A percentile compares a stretch with the other conserved stretches of the same genome.
Evolutionary conservation across 495 filamentous ascomycete species (phyloP).

Genomic region (Sabuloglossum arenarium): DNA sequence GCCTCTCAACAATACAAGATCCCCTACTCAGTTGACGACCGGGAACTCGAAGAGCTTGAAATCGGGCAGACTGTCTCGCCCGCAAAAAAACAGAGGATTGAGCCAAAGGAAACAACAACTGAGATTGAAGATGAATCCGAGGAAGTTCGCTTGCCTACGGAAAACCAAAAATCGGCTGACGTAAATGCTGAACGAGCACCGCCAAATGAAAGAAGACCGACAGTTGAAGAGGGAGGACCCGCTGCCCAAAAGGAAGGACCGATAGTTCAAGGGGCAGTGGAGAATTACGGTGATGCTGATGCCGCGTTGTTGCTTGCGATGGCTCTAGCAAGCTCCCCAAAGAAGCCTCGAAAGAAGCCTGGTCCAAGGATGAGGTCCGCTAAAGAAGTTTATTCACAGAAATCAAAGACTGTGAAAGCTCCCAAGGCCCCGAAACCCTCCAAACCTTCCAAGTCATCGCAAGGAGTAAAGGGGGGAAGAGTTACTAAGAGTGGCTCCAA

Average conservation of each 20-base stretch:
- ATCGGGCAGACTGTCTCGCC: not conserved
- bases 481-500: not conserved
- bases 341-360: not conserved
- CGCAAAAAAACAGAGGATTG: not conserved
- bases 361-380: not conserved
- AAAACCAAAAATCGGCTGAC: not conserved
- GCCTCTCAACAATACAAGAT: not conserved
- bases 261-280: too few relatives aligned
- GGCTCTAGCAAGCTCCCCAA: not conserved
- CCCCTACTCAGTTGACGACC: not conserved
- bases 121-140: not conserved
- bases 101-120: not conserved
- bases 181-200: not conserved
- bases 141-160: not conserved
- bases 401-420: not conserved
- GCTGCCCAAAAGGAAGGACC: too few relatives aligned
- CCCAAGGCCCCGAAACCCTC: not conserved
- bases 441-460: not conserved
- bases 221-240: too few relatives aligned
- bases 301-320: not conserved
- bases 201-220: not conserved
- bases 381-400: not conserved
- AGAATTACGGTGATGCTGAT: not conserved
- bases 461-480: not conserved
- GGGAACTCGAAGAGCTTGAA: not conserved